phyloP scores from a whole-genome alignment of 2,329 filamentous ascomycete species.

The Fusarium siculi region DNA sequence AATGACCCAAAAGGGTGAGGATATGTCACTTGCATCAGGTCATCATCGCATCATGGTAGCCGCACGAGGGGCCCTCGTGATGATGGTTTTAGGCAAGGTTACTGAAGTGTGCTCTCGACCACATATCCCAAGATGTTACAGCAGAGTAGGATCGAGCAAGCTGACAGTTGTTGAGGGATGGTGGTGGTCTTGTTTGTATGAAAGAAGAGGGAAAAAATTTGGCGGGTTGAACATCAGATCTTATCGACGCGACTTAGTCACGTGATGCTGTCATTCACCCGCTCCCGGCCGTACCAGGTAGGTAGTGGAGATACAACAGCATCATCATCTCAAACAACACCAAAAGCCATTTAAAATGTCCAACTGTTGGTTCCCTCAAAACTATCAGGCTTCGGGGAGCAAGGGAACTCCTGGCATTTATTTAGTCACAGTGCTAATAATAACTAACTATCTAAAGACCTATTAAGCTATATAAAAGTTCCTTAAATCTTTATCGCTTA shows the following conservation, averaged over 20 bases:
- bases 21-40: conserved; percentile 73
- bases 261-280: conserved; percentile 24
- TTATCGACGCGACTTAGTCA: conserved; percentile 36
- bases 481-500: neutral
- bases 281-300: too few relatives aligned
- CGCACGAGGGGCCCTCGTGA: conserved; percentile 73
- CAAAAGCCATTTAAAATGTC: neutral
- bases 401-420: neutral
- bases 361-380: neutral
- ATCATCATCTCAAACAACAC: neutral
- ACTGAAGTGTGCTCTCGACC: conserved; percentile 66
- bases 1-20: conserved; percentile 12
- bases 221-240: conserved; percentile 12
- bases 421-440: neutral
- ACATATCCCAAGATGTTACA: conserved; percentile 63
- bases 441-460: neutral
- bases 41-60: conserved; percentile 75
- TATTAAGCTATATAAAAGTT: neutral
- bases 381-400: neutral
- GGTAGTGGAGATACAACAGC: neutral
- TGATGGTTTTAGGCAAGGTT: conserved; percentile 75
- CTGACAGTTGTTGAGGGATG: conserved; percentile 54
- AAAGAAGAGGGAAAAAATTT: conserved; percentile 45
- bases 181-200: conserved; percentile 57
- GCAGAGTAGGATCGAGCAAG: conserved; percentile 50